Evolutionary conservation across 805 yeast genomes (phyloP), one percentile per base, ranked within the genome.

Genomic region (Yamadazyma laniorum): DNA sequence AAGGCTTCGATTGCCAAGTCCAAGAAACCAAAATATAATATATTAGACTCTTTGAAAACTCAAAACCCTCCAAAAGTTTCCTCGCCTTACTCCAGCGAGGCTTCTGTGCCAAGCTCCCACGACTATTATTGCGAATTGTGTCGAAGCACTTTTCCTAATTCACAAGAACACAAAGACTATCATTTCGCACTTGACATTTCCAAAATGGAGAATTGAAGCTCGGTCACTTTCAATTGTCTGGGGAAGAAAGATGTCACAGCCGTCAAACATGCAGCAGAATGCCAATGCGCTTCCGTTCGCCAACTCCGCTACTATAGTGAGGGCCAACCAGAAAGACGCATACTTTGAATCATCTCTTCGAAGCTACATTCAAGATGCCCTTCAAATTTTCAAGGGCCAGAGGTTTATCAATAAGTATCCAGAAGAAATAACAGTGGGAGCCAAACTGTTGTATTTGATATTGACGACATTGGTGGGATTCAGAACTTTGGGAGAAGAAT

Each of bases 401-500:
- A 59, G 88, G 25, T 82, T 80, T 51, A 68, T 81, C 8, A 82
- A 85, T 51, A 62, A 74, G 3, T 74, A 82, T 49, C 75, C 84
- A 2, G 73, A 76, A 30, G 86, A 82, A 48, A 67, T 89, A 11
- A 63, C 80, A 0, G 71, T 78, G 0, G 55, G 68, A 2, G 76
- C 84, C 7, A 80, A 80, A 36, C 57, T 81, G 1, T 30, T 82
- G 0, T 91, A 91, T 54, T 65, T 87, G n/a, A 58, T 73, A 2
- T 61, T 86, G 16, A 91, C 97, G 0, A 90, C 96, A 0, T 61
- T 84, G 11, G 42, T 77, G 4, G 91, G 91, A 0, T 76, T 85
- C 1, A 71, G 91, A 37, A 91, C 98, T 0, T 63, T 93, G 18
- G 99, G 99, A 1, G 98, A 91, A 56, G 97, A 91, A 61, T 91